Conservation (phyloP, 2,329 filamentous ascomycete genomes). For the Colletotrichum chrysophilum region DNA sequence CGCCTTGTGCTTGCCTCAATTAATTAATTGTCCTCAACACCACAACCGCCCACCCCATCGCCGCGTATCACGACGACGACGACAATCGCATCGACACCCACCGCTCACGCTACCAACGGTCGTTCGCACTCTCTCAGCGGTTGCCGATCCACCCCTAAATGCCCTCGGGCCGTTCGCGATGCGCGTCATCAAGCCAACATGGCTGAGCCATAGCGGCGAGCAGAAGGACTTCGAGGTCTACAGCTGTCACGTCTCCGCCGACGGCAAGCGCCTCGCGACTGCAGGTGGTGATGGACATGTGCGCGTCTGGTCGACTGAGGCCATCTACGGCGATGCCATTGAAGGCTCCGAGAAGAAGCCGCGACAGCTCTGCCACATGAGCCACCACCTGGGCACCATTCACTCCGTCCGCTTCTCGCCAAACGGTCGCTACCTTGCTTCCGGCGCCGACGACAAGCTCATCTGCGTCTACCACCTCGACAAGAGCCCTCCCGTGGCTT, state of each 20-base stretch:
- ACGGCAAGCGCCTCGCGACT: constrained; percentile 89
- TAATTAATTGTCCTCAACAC: neutral
- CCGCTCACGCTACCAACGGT: neutral
- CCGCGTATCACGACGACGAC: neutral
- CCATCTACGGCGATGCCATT: constrained; percentile 73
- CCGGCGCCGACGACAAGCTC: constrained; percentile 97
- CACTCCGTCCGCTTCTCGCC: constrained; percentile 97
- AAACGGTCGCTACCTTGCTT: constrained; percentile 93
- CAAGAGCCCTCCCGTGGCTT: constrained; percentile 76
- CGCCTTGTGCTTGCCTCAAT: neutral
- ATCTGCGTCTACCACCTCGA: constrained; percentile 97
- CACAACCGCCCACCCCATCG: neutral
- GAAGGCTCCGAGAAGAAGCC: constrained; percentile 56
- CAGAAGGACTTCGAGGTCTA: constrained; percentile 99
- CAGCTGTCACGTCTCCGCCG: constrained; percentile 95
- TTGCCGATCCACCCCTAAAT: neutral
- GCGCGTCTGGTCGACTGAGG: constrained; percentile 95
- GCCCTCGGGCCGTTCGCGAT: constrained; percentile 46
- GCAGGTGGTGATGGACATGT: constrained; percentile 98
- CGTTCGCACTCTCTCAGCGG: neutral
- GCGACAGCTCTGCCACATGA: constrained; percentile 96
- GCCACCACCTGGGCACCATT: constrained; percentile 96
- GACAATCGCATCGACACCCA: neutral
- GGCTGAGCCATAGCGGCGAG: constrained; percentile 96
- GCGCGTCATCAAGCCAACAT: constrained; percentile 92